These are phyloP conservation scores for Gynostemma pentaphyllum DNA, from an alignment of 306 rosid genomes.

Conservation along the genomic window DNA sequence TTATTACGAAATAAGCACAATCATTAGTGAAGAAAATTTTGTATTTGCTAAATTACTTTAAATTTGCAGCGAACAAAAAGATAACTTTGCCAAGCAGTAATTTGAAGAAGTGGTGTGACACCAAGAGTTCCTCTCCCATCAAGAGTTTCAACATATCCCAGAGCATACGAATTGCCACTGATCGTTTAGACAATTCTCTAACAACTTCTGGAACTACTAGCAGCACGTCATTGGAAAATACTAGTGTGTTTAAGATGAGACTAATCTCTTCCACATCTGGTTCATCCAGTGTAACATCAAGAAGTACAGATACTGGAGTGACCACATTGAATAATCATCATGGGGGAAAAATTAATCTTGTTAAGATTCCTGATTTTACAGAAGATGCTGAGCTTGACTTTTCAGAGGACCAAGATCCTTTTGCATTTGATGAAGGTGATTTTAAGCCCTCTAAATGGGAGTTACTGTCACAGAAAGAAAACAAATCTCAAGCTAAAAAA, in stretches of 20 bases:
- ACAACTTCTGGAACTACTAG: slow-evolving; percentile 58
- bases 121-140: slow-evolving; percentile 25
- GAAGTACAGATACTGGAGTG: slow-evolving; percentile 28
- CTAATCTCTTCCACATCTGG: slow-evolving; percentile 47
- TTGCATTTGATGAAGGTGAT: slow-evolving; percentile 95
- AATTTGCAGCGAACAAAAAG: slow-evolving; percentile 12
- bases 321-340: slow-evolving; percentile 24
- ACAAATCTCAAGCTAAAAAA: slow-evolving; percentile 24
- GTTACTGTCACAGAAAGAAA: slow-evolving; percentile 55
- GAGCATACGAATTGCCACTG: slow-evolving; percentile 21
- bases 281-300: slow-evolving; percentile 50
- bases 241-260: slow-evolving; percentile 46
- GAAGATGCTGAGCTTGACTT: slow-evolving; percentile 26
- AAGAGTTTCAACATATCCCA: slow-evolving; percentile 35
- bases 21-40: too few relatives aligned
- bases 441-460: slow-evolving; percentile 86
- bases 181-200: slow-evolving; percentile 28
- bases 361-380: slow-evolving; percentile 8
- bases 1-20: too few relatives aligned
- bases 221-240: slow-evolving; percentile 51
- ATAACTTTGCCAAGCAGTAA: slow-evolving; percentile 22
- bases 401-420: slow-evolving; percentile 72
- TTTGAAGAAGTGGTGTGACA: slow-evolving; percentile 18
- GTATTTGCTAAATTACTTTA: neutral
- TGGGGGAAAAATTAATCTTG: slow-evolving; percentile 28